phyloP scores from a whole-genome alignment of 441 rosid genomes.

The Populus hybrid region DNA sequence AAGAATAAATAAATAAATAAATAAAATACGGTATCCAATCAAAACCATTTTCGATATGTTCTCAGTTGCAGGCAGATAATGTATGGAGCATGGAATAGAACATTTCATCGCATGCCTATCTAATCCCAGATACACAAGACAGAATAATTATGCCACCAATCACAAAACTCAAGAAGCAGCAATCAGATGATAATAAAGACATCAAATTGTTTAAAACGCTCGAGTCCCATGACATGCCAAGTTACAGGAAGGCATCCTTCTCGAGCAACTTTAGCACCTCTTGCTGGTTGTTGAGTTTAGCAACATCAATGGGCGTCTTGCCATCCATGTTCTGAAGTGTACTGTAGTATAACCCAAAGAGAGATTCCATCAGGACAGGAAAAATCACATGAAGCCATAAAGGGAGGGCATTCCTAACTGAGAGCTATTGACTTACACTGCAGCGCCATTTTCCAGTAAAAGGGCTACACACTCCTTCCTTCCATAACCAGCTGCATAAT shows the following conservation, averaged over 20 bases:
- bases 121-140: background rate
- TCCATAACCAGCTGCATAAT: conserved; percentile 98
- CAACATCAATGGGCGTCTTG: conserved; percentile 98
- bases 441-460: conserved; percentile 85
- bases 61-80: background rate
- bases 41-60: background rate
- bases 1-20: background rate
- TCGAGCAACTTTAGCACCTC: conserved; percentile 91
- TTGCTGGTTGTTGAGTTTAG: conserved; percentile 87
- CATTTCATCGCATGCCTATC: conserved; percentile 14
- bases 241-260: conserved; percentile 90
- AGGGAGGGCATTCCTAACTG: background rate
- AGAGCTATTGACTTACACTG: conserved; percentile 67
- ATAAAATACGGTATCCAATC: too few relatives aligned
- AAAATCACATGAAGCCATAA: background rate
- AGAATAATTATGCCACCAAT: conserved; percentile 9
- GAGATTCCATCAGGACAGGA: background rate
- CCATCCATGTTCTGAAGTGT: conserved; percentile 92
- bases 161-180: conserved; percentile 11
- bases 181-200: conserved; percentile 1
- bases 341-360: conserved; percentile 35
- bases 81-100: background rate
- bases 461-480: conserved; percentile 95
- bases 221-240: conserved; percentile 8
- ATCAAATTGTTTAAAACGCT: conserved; percentile 6